Base-by-base conservation (phyloP, 2,329 filamentous ascomycete genomes). In the Colletotrichum cereale region DNA sequence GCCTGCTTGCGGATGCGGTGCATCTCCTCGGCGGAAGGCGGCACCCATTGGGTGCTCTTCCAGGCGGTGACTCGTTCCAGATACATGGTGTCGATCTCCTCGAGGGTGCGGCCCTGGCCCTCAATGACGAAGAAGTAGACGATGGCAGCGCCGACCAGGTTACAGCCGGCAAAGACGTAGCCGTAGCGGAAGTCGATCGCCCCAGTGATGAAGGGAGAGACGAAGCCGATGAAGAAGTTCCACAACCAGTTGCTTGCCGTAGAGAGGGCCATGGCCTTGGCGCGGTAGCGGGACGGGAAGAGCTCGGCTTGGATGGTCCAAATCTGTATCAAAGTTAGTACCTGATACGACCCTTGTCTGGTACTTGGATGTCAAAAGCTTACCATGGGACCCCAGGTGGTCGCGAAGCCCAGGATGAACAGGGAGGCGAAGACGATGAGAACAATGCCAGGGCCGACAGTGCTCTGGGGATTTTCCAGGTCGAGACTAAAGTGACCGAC, bases 51-150 rank as follows among this genome's bases (percentile, higher is more conserved):
- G 56, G 83, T 78, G 75, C 89, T 91, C 84, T 89, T 87, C 82
- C 88, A 89, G 0, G 92, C 90, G 74, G 83, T 88, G 24, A 93
- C 90, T 34, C 83, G 83, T 61, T 91, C 84, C 44, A 93, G 84
- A 74, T 94, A 95, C 91, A 93, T 93, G 58, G 90, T 91, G 76
- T 96, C 93, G 66, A 96, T 92, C 79, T 95, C 92, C 82, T 96
- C 93, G 1, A 96, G 85, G 0, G 89, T 91, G 7, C 92, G 88
- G 63, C 91, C 92, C 77, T 93, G 90, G 56, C 88, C 90, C 79
- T 95, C 93, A 67, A 92, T 89, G 63, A 95, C 87, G 79, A 94
- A 94, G 82, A 95, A 93, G 83, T 92, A 95, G 38, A 95, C 91
- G 16, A 94, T 80, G 0, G 90, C 74, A 0, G 89, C 88, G 0